Evolutionary conservation across 305 asterid species (phyloP).

Genomic region (Lippia alba): DNA sequence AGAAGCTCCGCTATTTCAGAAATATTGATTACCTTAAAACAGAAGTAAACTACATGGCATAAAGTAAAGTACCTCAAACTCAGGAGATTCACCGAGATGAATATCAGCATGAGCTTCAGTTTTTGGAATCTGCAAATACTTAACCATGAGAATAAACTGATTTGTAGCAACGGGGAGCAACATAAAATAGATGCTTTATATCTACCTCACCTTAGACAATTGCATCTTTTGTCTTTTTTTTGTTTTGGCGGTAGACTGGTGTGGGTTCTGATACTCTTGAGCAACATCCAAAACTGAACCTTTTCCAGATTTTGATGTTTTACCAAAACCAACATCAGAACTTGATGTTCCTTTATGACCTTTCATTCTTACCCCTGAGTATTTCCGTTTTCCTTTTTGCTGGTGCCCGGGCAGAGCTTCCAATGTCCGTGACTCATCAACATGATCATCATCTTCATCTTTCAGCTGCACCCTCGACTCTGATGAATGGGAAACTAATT

Average conservation of each 20-base stretch:
- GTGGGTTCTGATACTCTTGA: slow-evolving; percentile 58
- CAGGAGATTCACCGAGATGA: slow-evolving; percentile 49
- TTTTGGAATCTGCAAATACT: slow-evolving; percentile 56
- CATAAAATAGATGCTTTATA: slow-evolving; percentile 29
- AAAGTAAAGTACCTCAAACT: slow-evolving; percentile 53
- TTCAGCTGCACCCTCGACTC: slow-evolving; percentile 56
- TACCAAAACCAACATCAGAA: slow-evolving; percentile 53
- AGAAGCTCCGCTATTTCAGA: slow-evolving; percentile 25
- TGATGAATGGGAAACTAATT: slow-evolving; percentile 39
- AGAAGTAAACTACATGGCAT: slow-evolving; percentile 29
- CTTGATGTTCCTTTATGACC: slow-evolving; percentile 47
- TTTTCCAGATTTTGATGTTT: slow-evolving; percentile 62
- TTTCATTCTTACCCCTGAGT: slow-evolving; percentile 52
- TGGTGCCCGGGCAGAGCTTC: slow-evolving; percentile 52
- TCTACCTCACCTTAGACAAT: slow-evolving; percentile 59
- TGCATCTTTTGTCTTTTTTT: slow-evolving; percentile 60
- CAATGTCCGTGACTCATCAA: slow-evolving; percentile 61
- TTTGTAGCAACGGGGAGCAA: slow-evolving; percentile 30
- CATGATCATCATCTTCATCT: slow-evolving; percentile 55
- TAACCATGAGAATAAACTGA: slow-evolving; percentile 33
- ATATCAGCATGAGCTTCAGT: slow-evolving; percentile 51
- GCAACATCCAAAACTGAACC: slow-evolving; percentile 46
- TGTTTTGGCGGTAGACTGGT: slow-evolving; percentile 47
- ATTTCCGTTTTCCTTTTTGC: slow-evolving; percentile 53
- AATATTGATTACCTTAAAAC: slow-evolving; percentile 13